These are phyloP conservation scores for Nectriaceae sp. DNA, from an alignment of 2,329 filamentous ascomycete species.

Conservation along the genomic window DNA sequence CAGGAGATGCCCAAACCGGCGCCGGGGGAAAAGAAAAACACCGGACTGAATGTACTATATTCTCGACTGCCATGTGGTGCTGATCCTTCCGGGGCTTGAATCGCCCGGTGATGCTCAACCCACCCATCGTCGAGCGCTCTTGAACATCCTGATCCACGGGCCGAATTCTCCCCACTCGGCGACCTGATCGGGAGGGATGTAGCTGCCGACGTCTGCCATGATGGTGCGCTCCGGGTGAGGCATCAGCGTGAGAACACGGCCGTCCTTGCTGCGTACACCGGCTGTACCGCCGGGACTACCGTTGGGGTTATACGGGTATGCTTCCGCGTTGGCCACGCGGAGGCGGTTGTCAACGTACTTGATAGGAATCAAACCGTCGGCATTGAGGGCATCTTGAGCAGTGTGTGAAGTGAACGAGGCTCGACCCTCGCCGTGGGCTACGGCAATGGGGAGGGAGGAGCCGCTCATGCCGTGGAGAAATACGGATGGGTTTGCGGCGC, in stretches of 20 bases:
- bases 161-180: slow-evolving; percentile 78
- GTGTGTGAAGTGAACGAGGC: slow-evolving; percentile 66
- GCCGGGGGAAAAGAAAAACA: too few relatives aligned
- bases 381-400: slow-evolving; percentile 56
- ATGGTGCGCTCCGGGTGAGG: slow-evolving; percentile 92
- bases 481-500: slow-evolving; percentile 21
- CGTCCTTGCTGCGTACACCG: slow-evolving; percentile 71
- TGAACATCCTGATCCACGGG: slow-evolving; percentile 85
- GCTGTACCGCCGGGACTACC: slow-evolving; percentile 81
- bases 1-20: too few relatives aligned
- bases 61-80: too few relatives aligned
- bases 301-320: slow-evolving; percentile 87
- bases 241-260: slow-evolving; percentile 86
- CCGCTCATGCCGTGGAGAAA: slow-evolving; percentile 29
- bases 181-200: slow-evolving; percentile 58
- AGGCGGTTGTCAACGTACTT: slow-evolving; percentile 81
- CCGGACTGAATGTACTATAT: too few relatives aligned
- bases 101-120: slow-evolving; percentile 44
- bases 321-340: slow-evolving; percentile 68
- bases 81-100: too few relatives aligned
- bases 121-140: slow-evolving; percentile 86
- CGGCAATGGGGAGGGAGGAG: slow-evolving; percentile 30
- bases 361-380: slow-evolving; percentile 71
- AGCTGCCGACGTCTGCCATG: slow-evolving; percentile 76
- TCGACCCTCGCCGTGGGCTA: slow-evolving; percentile 61